Evolutionary conservation across 148 eudicot genomes (phyloP).

Genomic region (Dianthus caryophyllus): DNA sequence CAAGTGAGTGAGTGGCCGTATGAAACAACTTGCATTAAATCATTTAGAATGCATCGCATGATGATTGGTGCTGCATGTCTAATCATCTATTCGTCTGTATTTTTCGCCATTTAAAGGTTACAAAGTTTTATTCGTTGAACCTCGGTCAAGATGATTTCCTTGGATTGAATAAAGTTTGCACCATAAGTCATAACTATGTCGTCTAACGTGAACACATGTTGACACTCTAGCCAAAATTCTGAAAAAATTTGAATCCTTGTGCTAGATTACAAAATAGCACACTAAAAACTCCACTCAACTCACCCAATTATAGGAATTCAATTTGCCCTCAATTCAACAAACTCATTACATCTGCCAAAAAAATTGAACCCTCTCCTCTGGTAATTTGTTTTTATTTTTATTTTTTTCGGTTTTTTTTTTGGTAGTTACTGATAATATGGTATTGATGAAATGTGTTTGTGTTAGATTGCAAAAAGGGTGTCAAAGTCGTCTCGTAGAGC

Average conservation of each 20-base stretch:
- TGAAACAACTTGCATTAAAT: too few species aligned
- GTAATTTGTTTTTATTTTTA: slow-evolving; percentile 12
- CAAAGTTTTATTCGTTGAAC: too few species aligned
- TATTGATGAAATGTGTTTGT: not conserved
- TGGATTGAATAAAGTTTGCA: too few species aligned
- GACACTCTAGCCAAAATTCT: not conserved
- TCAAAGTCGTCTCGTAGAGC: slow-evolving; percentile 24
- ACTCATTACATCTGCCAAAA: slow-evolving; percentile 22
- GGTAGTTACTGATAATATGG: not conserved
- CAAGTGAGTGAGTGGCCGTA: too few species aligned
- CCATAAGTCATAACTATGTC: too few species aligned
- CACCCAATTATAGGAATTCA: not conserved
- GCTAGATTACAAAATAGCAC: too few species aligned
- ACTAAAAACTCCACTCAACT: slow-evolving; percentile 7
- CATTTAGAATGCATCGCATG: too few species aligned
- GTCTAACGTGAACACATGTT: not conserved
- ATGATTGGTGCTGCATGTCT: too few species aligned
- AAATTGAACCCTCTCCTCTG: slow-evolving; percentile 11
- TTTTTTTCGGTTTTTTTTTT: not conserved
- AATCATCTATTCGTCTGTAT: too few species aligned
- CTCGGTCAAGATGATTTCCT: too few species aligned
- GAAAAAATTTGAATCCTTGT: too few species aligned
- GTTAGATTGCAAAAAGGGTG: slow-evolving; percentile 27
- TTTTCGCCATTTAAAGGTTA: too few species aligned
- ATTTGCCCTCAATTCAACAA: slow-evolving; percentile 12